Evolutionary conservation across 495 filamentous ascomycete species (phyloP).

Genomic region (Bacidia gigantensis): DNA sequence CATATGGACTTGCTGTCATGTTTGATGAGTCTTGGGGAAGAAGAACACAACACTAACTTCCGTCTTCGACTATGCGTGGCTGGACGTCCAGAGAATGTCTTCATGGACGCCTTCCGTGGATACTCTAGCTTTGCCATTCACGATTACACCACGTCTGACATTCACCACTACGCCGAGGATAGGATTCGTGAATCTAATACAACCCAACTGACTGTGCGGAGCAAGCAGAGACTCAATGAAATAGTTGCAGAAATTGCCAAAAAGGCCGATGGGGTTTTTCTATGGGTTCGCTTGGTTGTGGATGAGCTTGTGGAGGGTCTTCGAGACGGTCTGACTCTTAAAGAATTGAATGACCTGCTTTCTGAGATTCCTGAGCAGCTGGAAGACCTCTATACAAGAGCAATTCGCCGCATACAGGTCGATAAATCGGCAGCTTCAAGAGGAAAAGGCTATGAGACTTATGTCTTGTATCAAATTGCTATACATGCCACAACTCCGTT

Average conservation of each 20-base stretch:
- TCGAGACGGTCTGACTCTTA: constrained; percentile 11
- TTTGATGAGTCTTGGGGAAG: constrained; percentile 6
- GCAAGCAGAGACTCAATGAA: not conserved
- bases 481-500: constrained; percentile 4
- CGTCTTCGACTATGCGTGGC: constrained; percentile 17
- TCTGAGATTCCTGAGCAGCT: constrained; percentile 12
- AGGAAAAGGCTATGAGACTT: constrained; percentile 10
- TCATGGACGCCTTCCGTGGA: constrained; percentile 7
- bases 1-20: constrained; percentile 11
- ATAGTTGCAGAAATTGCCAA: constrained; percentile 9
- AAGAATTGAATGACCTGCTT: constrained; percentile 3
- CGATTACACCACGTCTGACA: constrained; percentile 15
- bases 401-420: constrained; percentile 6
- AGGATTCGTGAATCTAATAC: constrained; percentile 5
- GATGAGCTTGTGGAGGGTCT: constrained; percentile 14
- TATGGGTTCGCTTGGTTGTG: constrained; percentile 22
- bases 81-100: constrained; percentile 17
- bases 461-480: constrained; percentile 16
- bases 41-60: constrained; percentile 4
- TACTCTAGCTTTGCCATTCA: constrained; percentile 18
- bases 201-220: not conserved
- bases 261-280: constrained; percentile 20
- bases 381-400: constrained; percentile 14
- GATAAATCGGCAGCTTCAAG: not conserved
- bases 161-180: constrained; percentile 12